Conservation (phyloP, 306 rosid genomes). For the Quercus cerris region DNA sequence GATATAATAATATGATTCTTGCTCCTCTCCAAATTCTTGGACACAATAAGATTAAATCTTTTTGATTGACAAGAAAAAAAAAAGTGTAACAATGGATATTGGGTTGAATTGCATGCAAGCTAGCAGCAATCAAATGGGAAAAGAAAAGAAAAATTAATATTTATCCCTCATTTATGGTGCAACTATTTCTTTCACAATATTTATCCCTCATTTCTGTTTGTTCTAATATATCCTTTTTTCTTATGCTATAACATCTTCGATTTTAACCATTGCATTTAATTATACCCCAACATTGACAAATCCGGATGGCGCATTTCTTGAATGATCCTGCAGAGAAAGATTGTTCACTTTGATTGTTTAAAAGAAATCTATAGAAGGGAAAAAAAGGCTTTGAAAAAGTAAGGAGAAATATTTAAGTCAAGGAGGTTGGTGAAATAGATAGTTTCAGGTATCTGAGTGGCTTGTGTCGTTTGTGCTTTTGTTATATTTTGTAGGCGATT, state of each 20-base stretch:
- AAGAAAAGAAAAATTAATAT: not conserved
- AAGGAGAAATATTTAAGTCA: constrained; percentile 22
- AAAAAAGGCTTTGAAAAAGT: constrained; percentile 22
- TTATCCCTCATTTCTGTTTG: too few species aligned
- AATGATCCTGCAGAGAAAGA: not conserved
- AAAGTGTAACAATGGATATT: not conserved
- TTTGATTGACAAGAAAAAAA: too few species aligned
- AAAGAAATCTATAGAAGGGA: not conserved
- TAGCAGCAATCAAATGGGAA: not conserved
- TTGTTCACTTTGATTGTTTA: not conserved
- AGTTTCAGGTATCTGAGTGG: constrained; percentile 2
- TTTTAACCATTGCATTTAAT: too few species aligned
- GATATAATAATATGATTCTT: too few species aligned
- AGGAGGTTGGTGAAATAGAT: constrained; percentile 36
- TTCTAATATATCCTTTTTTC: too few species aligned
- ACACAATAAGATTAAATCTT: too few species aligned
- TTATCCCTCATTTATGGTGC: not conserved
- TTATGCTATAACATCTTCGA: too few species aligned
- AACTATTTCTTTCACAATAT: not conserved
- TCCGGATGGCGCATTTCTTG: not conserved
- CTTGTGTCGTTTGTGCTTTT: constrained; percentile 4
- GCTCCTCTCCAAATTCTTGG: too few species aligned
- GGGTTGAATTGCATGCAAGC: not conserved
- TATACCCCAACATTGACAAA: not conserved
- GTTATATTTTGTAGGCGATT: not conserved